A percentile compares a stretch with the other conserved stretches of the same genome.
Evolutionary conservation across 257 asterid species (phyloP).

Genomic region (Penstemon eatonii): DNA sequence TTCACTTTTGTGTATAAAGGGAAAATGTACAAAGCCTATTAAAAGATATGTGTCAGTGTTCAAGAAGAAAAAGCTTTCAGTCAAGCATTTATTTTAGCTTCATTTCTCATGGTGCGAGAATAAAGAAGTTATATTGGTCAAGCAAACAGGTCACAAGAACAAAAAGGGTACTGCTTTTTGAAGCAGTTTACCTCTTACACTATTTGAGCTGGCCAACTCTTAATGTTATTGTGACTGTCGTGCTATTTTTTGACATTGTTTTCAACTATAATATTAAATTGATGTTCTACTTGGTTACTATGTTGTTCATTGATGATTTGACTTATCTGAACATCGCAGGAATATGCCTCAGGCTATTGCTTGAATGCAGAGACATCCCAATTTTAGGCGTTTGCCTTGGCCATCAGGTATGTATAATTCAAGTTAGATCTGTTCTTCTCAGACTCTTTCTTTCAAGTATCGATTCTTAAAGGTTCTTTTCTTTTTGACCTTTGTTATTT

Average conservation of each 20-base stretch:
- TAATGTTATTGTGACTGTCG: not conserved
- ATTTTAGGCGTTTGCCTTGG: conserved; percentile 98
- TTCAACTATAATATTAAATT: no score
- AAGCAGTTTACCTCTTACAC: not conserved
- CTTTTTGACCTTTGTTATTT: not conserved
- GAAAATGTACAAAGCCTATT: not conserved
- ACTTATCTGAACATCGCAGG: conserved; percentile 51
- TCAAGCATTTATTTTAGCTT: not conserved
- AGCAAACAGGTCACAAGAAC: not conserved
- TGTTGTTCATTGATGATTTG: conserved; percentile 15
- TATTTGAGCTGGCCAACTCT: conserved; percentile 1
- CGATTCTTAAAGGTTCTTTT: conserved; percentile 3
- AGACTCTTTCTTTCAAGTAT: conserved; percentile 1
- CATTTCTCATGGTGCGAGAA: not conserved
- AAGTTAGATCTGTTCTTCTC: not conserved
- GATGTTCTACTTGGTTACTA: conserved; percentile 15
- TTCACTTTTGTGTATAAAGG: not conserved
- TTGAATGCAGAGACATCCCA: conserved; percentile 87
- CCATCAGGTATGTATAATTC: conserved; percentile 69
- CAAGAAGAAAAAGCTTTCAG: not conserved
- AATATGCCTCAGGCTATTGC: conserved; percentile 83
- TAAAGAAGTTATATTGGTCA: not conserved
- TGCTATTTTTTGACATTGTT: no score
- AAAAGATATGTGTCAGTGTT: not conserved
- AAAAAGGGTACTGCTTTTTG: not conserved